A percentile compares a stretch with the other conserved stretches of the same genome.
Conservation (phyloP, 345 rosid genomes). For the Odontarrhena argentea region DNA sequence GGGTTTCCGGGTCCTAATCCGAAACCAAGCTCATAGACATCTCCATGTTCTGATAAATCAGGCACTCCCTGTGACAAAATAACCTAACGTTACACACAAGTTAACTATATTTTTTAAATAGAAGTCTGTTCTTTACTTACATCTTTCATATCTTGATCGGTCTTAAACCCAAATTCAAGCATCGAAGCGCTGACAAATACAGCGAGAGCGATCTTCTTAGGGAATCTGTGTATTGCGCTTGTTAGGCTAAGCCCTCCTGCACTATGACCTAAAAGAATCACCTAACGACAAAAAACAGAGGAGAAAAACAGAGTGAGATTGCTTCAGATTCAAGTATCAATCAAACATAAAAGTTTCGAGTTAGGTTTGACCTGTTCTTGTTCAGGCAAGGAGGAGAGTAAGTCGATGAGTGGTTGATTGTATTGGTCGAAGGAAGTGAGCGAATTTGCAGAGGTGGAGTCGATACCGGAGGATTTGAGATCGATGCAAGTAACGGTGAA, state of each 20-base stretch:
- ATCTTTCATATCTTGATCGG: slow-evolving; percentile 64
- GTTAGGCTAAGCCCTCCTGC: slow-evolving; percentile 91
- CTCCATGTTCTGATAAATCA: slow-evolving; percentile 70
- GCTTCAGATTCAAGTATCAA: slow-evolving; percentile 28
- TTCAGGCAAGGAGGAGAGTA: slow-evolving; percentile 61
- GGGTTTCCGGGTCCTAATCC: slow-evolving; percentile 71
- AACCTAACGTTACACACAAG: slow-evolving; percentile 37
- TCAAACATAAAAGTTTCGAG: neutral
- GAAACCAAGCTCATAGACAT: slow-evolving; percentile 64
- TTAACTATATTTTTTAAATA: slow-evolving; percentile 3
- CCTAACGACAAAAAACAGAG: slow-evolving; percentile 46
- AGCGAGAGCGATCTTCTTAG: slow-evolving; percentile 62
- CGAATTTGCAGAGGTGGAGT: slow-evolving; percentile 52
- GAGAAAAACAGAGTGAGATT: slow-evolving; percentile 21
- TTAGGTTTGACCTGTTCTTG: slow-evolving; percentile 52
- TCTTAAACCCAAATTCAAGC: slow-evolving; percentile 61
- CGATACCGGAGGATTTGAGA: slow-evolving; percentile 68
- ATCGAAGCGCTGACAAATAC: slow-evolving; percentile 80
- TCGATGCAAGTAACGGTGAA: slow-evolving; percentile 77
- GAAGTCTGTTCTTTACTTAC: slow-evolving; percentile 34
- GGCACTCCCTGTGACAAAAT: slow-evolving; percentile 67
- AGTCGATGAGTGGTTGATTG: slow-evolving; percentile 68
- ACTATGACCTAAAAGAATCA: slow-evolving; percentile 86
- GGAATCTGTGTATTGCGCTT: slow-evolving; percentile 55
- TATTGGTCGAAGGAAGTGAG: slow-evolving; percentile 67